Percentiles rank a stretch among this genome's conserved stretches.
Conservation (phyloP, 139 green algal species). For the Marvania coccoides region DNA sequence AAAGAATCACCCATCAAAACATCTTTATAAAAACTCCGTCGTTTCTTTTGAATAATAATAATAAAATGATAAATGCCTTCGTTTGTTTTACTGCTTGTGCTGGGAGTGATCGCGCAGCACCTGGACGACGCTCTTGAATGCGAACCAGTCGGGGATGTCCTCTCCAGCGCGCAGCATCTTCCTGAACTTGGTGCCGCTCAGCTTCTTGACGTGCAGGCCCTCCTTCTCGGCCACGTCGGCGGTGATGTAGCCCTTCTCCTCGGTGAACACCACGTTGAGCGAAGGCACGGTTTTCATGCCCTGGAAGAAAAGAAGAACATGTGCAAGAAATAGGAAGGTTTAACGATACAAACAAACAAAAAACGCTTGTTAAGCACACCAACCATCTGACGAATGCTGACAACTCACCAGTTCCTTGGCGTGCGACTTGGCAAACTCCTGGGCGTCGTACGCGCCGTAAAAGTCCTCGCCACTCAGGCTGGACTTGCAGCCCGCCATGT, state of each 20-base stretch:
- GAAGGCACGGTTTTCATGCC: conserved; percentile 83
- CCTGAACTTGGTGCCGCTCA: conserved; percentile 90
- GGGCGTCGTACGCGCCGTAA: conserved; percentile 75
- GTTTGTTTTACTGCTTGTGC: neutral
- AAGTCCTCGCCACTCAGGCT: conserved; percentile 82
- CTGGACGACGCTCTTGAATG: conserved; percentile 88
- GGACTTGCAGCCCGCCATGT: conserved; percentile 91
- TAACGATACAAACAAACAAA: too few relatives aligned
- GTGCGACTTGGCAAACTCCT: conserved; percentile 63
- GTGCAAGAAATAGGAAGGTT: too few relatives aligned
- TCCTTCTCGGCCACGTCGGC: conserved; percentile 71
- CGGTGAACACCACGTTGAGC: conserved; percentile 81
- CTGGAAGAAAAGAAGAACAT: too few relatives aligned
- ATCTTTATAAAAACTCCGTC: neutral
- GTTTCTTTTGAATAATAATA: neutral
- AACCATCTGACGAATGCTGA: too few relatives aligned
- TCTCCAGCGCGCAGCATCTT: conserved; percentile 82
- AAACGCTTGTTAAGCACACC: too few relatives aligned
- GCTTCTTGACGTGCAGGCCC: conserved; percentile 68
- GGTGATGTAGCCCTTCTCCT: conserved; percentile 84
- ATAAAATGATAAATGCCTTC: neutral
- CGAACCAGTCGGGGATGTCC: conserved; percentile 97
- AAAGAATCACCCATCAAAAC: neutral
- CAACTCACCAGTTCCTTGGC: conserved; percentile 65
- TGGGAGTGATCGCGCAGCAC: conserved; percentile 64